Conservation (phyloP, 1,284 basidiomycete genomes). For the Ustilago cynodontis region DNA sequence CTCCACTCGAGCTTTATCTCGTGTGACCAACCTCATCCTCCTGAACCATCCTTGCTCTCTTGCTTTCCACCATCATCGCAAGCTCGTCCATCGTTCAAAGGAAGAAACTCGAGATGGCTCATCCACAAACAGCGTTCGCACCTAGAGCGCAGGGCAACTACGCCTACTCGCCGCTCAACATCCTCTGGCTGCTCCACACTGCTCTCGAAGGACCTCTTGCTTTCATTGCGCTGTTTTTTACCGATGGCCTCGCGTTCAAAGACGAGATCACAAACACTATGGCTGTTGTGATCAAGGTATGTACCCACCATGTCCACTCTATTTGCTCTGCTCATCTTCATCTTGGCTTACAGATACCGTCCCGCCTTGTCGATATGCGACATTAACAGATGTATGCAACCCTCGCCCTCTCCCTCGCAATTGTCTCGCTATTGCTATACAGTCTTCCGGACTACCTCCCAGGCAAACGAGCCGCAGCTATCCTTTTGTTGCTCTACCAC, state of each 20-base stretch:
- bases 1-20: background rate
- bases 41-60: no score
- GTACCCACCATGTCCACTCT: slow-evolving; percentile 16
- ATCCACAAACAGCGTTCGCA: slow-evolving; percentile 46
- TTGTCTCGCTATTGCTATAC: slow-evolving; percentile 47
- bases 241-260: slow-evolving; percentile 76
- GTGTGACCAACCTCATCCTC: background rate
- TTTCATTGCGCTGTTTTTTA: slow-evolving; percentile 79
- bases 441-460: slow-evolving; percentile 78
- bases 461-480: slow-evolving; percentile 83
- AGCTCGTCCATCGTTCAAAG: background rate
- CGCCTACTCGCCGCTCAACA: slow-evolving; percentile 40
- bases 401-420: slow-evolving; percentile 30
- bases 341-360: background rate
- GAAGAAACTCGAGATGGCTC: slow-evolving; percentile 23
- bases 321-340: background rate
- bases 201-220: slow-evolving; percentile 81
- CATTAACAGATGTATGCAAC: slow-evolving; percentile 34
- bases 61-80: background rate
- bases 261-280: slow-evolving; percentile 83
- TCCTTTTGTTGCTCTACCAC: slow-evolving; percentile 82
- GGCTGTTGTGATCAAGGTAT: slow-evolving; percentile 79
- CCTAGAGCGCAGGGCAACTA: slow-evolving; percentile 12
- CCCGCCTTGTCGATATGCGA: background rate
- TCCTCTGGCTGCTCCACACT: slow-evolving; percentile 80